Base-by-base conservation (phyloP, 1,284 basidiomycete species). In the Vanrija humicola region DNA sequence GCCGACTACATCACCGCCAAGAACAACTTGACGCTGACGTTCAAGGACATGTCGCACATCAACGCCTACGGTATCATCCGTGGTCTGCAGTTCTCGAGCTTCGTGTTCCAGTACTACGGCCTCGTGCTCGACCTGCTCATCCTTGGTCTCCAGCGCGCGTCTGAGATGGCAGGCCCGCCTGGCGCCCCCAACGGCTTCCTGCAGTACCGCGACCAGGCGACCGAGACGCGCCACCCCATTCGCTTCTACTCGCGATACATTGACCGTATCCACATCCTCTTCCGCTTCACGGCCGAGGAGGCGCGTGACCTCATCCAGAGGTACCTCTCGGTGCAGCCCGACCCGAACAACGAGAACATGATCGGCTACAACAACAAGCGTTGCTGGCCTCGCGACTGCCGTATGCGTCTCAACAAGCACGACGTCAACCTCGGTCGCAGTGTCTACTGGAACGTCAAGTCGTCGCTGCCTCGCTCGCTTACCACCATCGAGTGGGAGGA, bases 401-500 rank as follows among this genome's bases (percentile, higher is more conserved):
- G 96, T 57, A 99, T 99, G 96, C 83, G 96, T 38, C 83, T 99
- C 55, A 96, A 97, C 82, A 99, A 99, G 80, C 95, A 98, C 77
- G 96, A 99, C 71, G 96, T 98, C 77, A 98, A 99, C 76, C 82
- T 98, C 34, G 95, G 95, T 29, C 85, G 96, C 63, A 96, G 96
- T 6, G 95, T 98, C 12, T 98, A 97, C 79, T 98, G 95, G 96
- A 98, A 98, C 67, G 91, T 98, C 75, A 98, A 98, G 81, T 95
- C 98, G 77, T 91, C 90, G 65, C 77, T 98, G 43, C 96, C 96
- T 1, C 82, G 95, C 56, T 97, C 94, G 28, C 80, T 99, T 60
- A 98, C 95, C 2, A 98, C 96, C 0, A 98, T 99, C 72, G 96
- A 98, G 74, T 98, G 95, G 95, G 93, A 97, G 64, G 91, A 96